Percentiles rank a stretch among this genome's conserved stretches.
phyloP scores from a whole-genome alignment of 805 yeast genomes.

The Candida hispaniensis region DNA sequence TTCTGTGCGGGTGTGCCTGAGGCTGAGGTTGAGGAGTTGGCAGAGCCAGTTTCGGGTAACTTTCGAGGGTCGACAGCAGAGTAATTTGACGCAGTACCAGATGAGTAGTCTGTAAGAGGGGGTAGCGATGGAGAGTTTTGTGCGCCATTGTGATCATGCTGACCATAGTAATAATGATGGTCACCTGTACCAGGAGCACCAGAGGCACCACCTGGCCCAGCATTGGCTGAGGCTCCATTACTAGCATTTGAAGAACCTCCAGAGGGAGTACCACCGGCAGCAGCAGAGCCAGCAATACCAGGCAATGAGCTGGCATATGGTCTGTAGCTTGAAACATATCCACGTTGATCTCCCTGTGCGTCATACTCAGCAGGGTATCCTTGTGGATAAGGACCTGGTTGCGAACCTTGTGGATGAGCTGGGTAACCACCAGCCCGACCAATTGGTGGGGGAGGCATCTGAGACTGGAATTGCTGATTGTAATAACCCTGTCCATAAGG shows the following conservation, averaged over 20 bases:
- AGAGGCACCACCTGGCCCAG: conserved; percentile 11
- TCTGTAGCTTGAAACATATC: conserved; percentile 13
- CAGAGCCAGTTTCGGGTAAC: conserved; percentile 12
- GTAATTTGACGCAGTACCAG: conserved; percentile 12
- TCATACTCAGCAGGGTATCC: conserved; percentile 14
- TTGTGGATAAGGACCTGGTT: conserved; percentile 15
- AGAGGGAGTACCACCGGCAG: conserved; percentile 13
- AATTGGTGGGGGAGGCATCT: conserved; percentile 16
- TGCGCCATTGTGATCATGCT: conserved; percentile 9
- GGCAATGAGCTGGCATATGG: conserved; percentile 16
- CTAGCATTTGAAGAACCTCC: too few species aligned
- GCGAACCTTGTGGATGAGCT: conserved; percentile 16
- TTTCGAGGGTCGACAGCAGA: conserved; percentile 15
- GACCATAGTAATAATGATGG: conserved; percentile 16
- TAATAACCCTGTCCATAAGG: conserved; percentile 16
- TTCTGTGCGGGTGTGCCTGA: conserved; percentile 10
- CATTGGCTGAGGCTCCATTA: conserved; percentile 8
- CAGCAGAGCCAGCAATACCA: conserved; percentile 19
- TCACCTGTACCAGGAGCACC: conserved; percentile 15
- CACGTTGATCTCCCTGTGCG: conserved; percentile 11
- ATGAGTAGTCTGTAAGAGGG: conserved; percentile 11
- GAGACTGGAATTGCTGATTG: conserved; percentile 16
- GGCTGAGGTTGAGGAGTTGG: conserved; percentile 6
- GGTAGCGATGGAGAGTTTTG: conserved; percentile 12
- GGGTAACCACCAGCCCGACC: conserved; percentile 16